These are phyloP conservation scores for Penicillium olsonii DNA, from an alignment of 2,329 filamentous ascomycete genomes.

Conservation along the genomic window DNA sequence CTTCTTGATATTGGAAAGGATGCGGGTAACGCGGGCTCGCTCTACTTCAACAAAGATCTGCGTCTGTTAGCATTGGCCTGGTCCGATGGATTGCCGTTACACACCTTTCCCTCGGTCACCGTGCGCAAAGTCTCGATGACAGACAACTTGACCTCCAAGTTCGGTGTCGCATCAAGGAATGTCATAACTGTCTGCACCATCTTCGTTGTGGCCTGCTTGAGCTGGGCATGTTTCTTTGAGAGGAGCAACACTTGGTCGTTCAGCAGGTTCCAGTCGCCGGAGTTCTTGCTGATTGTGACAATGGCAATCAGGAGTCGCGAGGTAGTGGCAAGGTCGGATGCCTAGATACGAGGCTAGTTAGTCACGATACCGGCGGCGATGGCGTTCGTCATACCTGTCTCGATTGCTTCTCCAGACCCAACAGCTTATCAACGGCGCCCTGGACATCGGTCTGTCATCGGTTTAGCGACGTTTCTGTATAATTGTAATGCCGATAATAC, in stretches of 20 bases:
- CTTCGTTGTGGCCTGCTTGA: conserved; percentile 97
- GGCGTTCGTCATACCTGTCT: conserved; percentile 68
- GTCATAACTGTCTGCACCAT: conserved; percentile 97
- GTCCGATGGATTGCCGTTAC: conserved; percentile 15
- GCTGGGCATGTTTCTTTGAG: conserved; percentile 99
- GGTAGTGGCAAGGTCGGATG: conserved; percentile 93
- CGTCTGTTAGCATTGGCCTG: conserved; percentile 1
- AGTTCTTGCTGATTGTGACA: conserved; percentile 91
- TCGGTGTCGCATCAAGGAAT: conserved; percentile 84
- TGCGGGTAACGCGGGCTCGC: conserved; percentile 89
- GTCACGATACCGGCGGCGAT: conserved; percentile 5
- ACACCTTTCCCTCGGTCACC: conserved; percentile 92
- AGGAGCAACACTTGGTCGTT: conserved; percentile 95
- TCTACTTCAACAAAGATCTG: conserved; percentile 99
- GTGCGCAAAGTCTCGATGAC: conserved; percentile 94
- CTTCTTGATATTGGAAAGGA: conserved; percentile 97
- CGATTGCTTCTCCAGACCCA: conserved; percentile 90
- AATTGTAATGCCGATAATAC: conserved; percentile 49
- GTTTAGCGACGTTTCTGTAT: conserved; percentile 20
- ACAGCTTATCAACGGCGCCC: conserved; percentile 89
- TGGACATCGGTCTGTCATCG: conserved; percentile 64
- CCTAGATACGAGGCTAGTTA: conserved; percentile 52
- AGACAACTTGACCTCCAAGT: conserved; percentile 82
- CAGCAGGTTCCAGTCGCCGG: conserved; percentile 88
- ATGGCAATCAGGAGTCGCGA: conserved; percentile 84